Evolutionary conservation across 768 basidiomycete genomes (phyloP).

Genomic region (Suillus variegatus): DNA sequence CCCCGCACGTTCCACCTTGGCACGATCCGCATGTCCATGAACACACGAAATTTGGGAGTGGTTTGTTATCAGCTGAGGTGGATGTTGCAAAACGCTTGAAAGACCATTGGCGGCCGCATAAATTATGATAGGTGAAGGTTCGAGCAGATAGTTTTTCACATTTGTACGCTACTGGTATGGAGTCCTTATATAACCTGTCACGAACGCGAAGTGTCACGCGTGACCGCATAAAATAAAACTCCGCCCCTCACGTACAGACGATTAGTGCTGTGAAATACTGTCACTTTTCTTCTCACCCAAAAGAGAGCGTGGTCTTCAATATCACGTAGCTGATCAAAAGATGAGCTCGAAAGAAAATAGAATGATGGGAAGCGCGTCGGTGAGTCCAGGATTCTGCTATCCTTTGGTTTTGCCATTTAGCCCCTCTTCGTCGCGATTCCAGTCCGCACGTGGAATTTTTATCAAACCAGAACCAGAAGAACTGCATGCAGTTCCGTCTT

Average conservation of each 20-base stretch:
- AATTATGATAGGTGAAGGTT: conserved; percentile 35
- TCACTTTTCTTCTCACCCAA: conserved; percentile 4
- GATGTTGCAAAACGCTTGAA: conserved; percentile 60
- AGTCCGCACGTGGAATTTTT: background rate
- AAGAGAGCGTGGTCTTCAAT: background rate
- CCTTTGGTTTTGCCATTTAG: background rate
- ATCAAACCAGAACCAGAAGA: conserved; percentile 4
- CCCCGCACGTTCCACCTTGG: conserved; percentile 8
- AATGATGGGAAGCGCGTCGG: background rate
- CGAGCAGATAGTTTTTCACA: background rate
- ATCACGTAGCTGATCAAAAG: background rate
- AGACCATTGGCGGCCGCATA: conserved; percentile 69
- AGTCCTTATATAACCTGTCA: background rate
- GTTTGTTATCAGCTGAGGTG: conserved; percentile 50
- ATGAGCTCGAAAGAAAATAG: background rate
- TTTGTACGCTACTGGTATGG: background rate
- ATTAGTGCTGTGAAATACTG: background rate
- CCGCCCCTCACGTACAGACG: background rate
- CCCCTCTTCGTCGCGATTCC: conserved; percentile 2
- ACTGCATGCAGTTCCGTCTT: background rate
- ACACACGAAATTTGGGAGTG: conserved; percentile 15
- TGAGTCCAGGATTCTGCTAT: background rate
- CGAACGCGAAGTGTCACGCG: conserved; percentile 4
- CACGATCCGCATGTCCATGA: conserved; percentile 7
- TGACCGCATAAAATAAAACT: conserved; percentile 2